Base-by-base conservation (phyloP, 306 rosid genomes). In the Ormosia emarginata region DNA sequence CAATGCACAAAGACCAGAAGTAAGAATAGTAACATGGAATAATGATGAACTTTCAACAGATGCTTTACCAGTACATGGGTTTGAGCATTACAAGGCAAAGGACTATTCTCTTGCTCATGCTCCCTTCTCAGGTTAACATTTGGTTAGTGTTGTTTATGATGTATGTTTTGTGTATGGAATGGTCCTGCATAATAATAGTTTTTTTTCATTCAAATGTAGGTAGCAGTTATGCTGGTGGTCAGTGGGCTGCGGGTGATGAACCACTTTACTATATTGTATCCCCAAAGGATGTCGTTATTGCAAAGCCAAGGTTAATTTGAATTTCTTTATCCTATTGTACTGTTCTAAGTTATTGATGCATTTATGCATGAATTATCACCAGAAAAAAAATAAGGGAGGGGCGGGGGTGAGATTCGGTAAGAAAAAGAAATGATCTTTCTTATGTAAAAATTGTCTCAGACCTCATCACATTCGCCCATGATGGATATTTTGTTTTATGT, bases 191-290 rank as follows among this genome's bases (percentile, higher is more conserved):
- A 58, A 82, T 71, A 73, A 52, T 68, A 37, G 15, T 56, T 37
- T 65, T 40, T 81, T 40, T 85, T 67, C 53, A 72, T 86, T 83
- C 85, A 80, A 81, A 74, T 90, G 78, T 87, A 95, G 99, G 99
- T 87, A 93, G 98, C 91, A 95, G 99, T 89, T 92, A 95, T 91
- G 98, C 97, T 79, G 99, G 98, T 41, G 99, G 99, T 85, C 99
- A 93, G 86, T 95, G 99, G 99, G 97, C 97, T 86, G 97, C 92
- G 68, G 97, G 98, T 59, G 98, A 92, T 86, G 99, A 95, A 78
- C 99, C 99, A 68, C 83, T 91, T 61, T 95, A 95, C 92, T 95
- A 95, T 81, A 87, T 95, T 71, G 95, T 95, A 82, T 95, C 98
- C 83, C 98, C 93, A 71, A 95, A 93, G 90, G 99, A 95, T 82